Base-by-base conservation (phyloP, 75 land plant genomes). In the Pinus tabuliformis region DNA sequence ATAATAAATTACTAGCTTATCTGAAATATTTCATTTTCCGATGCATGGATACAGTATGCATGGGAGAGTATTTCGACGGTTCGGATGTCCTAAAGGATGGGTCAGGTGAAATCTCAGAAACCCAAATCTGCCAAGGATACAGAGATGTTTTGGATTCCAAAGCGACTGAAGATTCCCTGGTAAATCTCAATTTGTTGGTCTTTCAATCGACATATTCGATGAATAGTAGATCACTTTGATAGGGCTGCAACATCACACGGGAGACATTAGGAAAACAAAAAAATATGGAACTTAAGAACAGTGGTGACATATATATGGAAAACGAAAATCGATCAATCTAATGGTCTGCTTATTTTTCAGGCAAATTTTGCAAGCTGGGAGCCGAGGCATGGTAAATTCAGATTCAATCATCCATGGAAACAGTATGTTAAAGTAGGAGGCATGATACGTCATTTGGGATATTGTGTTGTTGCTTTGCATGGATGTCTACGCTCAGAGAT, bases 291-390 rank as follows among this genome's bases (percentile, higher is more conserved):
- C 12, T 45, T 45, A 8, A 1, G 8, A 45, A 45, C 11, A 45
- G 2, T 7, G 52, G 11, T 6, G 52, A 45, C 11, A 45, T 8
- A 8, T 45, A 45, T 45, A 6, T 26, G 26, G 3, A 5, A 5
- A 42, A 42, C 3, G 3, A 42, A 42, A 42, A 42, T 7, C 9
- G 52, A 45, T 56, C n/a, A 45, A 1, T 5, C 4, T 57, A 45
- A 2, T 26, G 6, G 39, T 63, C 11, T 21, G 18, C 42, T 78
- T 3, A 73, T 20, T 62, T 22, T 70, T 24, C 74, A 89, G 94
- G 94, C 88, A 3, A 89, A 85, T 28, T 87, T 85, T 77, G 95
- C 95, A 28, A 84, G 64, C 61, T 92, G 92, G 92, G 95, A 92
- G 66, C 95, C 92, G 28, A 83, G 88, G 87, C 92, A 90, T 79